Conservation (phyloP, 257 asterid species). For the Scutellaria minor region DNA sequence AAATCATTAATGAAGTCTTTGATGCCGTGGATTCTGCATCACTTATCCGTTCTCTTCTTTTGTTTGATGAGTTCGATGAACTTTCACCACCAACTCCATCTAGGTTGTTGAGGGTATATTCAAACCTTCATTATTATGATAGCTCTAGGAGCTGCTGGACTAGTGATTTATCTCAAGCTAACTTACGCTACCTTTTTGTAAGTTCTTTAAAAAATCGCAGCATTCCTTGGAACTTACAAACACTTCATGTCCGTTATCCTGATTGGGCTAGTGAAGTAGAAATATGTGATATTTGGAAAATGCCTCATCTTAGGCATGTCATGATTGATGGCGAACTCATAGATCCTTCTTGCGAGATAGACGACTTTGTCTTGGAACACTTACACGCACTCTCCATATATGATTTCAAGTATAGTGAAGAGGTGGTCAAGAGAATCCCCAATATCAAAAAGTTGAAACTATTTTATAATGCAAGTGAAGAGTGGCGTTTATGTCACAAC, state of each 20-base stretch:
- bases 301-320: neutral
- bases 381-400: neutral
- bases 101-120: neutral
- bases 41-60: neutral
- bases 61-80: neutral
- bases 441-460: neutral
- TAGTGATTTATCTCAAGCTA: neutral
- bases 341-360: neutral
- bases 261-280: no score
- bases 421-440: neutral
- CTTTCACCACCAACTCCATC: neutral
- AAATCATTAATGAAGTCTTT: neutral
- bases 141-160: no score
- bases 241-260: neutral
- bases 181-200: neutral
- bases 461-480: neutral
- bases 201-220: no score
- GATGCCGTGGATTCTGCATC: neutral
- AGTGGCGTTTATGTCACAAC: neutral
- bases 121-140: no score
- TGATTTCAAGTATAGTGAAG: neutral
- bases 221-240: neutral
- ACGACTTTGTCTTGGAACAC: neutral
- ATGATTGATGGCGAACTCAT: neutral
- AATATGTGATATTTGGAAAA: constrained; percentile 1